Evolutionary conservation across 495 filamentous ascomycete species (phyloP).

Genomic region (Sporormia fimetaria): DNA sequence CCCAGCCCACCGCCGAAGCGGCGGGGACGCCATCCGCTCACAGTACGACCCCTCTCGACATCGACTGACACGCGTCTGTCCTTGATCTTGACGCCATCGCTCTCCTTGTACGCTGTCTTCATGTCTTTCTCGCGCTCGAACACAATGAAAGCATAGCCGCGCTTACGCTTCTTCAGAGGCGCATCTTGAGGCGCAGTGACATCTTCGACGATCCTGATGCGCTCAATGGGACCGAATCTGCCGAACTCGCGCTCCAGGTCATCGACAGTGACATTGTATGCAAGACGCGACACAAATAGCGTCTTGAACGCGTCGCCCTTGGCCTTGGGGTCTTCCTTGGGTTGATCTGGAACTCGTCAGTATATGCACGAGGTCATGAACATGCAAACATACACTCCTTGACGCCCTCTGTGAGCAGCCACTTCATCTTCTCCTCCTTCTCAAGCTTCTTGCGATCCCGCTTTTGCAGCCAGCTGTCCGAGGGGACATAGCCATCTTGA

Average conservation of each 20-base stretch:
- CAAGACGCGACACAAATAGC: constrained; percentile 80
- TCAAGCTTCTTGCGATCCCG: constrained; percentile 70
- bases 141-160: constrained; percentile 93
- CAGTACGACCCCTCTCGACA: constrained; percentile 90
- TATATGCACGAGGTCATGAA: not conserved
- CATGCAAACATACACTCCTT: constrained; percentile 56
- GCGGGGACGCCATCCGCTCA: constrained; percentile 86
- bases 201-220: constrained; percentile 80
- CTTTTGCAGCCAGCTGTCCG: constrained; percentile 83
- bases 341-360: no score
- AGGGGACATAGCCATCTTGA: constrained; percentile 63
- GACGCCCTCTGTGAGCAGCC: constrained; percentile 54
- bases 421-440: constrained; percentile 54
- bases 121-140: constrained; percentile 97
- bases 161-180: constrained; percentile 70
- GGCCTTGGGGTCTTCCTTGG: constrained; percentile 62
- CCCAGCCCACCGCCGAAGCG: constrained; percentile 88
- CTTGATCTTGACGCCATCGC: constrained; percentile 85
- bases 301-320: constrained; percentile 92
- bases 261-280: constrained; percentile 75
- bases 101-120: constrained; percentile 94
- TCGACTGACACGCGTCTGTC: constrained; percentile 87
- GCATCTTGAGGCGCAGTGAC: constrained; percentile 57
- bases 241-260: constrained; percentile 93
- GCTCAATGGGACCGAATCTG: constrained; percentile 87